Evolutionary conservation across 495 filamentous ascomycete species (phyloP).

Genomic region (Emericellopsis terricola): DNA sequence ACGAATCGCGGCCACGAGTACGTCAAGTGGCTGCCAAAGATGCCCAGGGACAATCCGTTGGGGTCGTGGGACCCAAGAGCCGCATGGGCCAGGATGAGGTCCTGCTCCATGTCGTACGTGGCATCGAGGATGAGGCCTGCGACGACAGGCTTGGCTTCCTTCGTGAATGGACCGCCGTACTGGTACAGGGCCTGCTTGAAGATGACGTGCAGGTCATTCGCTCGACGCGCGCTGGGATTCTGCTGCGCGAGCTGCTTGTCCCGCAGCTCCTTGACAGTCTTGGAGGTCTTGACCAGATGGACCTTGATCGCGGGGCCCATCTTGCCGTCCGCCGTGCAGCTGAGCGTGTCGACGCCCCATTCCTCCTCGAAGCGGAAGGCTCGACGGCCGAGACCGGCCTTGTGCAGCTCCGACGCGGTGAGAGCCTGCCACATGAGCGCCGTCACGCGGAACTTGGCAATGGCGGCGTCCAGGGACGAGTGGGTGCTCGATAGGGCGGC

Average conservation of each 20-base stretch:
- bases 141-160: constrained; percentile 17
- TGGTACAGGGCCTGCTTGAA: constrained; percentile 21
- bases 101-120: constrained; percentile 15
- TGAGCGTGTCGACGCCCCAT: constrained; percentile 22
- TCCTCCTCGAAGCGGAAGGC: constrained; percentile 33
- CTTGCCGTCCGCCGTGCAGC: no score
- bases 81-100: constrained; percentile 22
- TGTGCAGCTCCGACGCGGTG: constrained; percentile 28
- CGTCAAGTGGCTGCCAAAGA: constrained; percentile 27
- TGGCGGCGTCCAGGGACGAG: constrained; percentile 21
- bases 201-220: constrained; percentile 17
- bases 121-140: constrained; percentile 27
- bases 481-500: constrained; percentile 17
- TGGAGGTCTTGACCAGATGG: constrained; percentile 23
- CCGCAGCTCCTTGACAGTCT: constrained; percentile 21
- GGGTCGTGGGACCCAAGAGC: constrained; percentile 23
- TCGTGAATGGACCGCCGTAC: constrained; percentile 16
- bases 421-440: constrained; percentile 34
- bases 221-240: constrained; percentile 9
- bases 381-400: constrained; percentile 25
- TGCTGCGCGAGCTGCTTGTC: constrained; percentile 16
- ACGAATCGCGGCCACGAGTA: constrained; percentile 30
- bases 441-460: constrained; percentile 30
- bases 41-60: constrained; percentile 21
- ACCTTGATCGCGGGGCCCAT: constrained; percentile 25